A percentile compares a stretch with the other conserved stretches of the same genome.
Conservation (phyloP, 805 yeast species). For the Cyberlindnera americana region DNA sequence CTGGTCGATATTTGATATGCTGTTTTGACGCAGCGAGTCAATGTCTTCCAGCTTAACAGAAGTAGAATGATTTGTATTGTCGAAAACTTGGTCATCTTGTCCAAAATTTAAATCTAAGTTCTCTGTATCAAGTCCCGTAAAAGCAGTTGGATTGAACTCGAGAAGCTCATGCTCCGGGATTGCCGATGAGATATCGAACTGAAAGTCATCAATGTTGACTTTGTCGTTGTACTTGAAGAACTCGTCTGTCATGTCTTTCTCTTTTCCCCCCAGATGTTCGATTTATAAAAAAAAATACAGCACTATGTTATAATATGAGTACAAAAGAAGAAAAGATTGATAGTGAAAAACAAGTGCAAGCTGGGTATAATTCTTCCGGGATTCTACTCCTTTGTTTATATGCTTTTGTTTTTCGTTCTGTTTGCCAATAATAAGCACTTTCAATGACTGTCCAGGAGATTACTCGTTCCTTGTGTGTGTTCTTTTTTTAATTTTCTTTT, state of each 20-base stretch:
- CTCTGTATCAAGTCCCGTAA: conserved; percentile 11
- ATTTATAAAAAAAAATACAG: too few species aligned
- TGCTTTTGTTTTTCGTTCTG: too few species aligned
- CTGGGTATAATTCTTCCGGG: too few species aligned
- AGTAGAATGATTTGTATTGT: neutral
- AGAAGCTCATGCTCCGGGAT: conserved; percentile 29
- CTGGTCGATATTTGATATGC: conserved; percentile 4
- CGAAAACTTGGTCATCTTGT: neutral
- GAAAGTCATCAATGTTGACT: conserved; percentile 25
- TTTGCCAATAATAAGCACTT: too few species aligned
- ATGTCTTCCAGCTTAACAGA: conserved; percentile 3
- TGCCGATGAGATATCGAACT: conserved; percentile 25
- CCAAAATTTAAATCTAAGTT: neutral
- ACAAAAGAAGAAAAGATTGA: too few species aligned
- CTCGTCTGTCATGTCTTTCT: conserved; percentile 23
- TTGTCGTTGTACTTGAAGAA: conserved; percentile 23
- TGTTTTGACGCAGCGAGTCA: conserved; percentile 5
- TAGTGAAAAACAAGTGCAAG: too few species aligned
- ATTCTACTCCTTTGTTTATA: too few species aligned
- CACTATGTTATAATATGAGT: too few species aligned
- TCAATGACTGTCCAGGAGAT: too few species aligned
- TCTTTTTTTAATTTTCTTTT: too few species aligned
- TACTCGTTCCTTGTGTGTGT: too few species aligned
- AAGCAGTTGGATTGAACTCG: conserved; percentile 20
- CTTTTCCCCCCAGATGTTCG: too few species aligned